A percentile compares a stretch with the other conserved stretches of the same genome.
Evolutionary conservation across 2,329 filamentous ascomycete genomes (phyloP).

Genomic region (Aureobasidium lini): DNA sequence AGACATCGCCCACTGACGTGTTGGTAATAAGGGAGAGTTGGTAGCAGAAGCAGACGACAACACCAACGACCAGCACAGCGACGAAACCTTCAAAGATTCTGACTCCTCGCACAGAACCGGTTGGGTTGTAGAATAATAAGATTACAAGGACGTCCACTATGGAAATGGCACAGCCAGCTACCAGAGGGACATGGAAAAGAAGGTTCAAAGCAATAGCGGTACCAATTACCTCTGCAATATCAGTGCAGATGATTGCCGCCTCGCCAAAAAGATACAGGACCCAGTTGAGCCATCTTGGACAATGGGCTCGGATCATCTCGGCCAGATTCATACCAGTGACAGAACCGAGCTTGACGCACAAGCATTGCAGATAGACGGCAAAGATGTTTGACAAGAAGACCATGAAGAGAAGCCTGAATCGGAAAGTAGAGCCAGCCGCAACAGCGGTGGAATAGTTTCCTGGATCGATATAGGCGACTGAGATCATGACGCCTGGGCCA

Average conservation of each 20-base stretch:
- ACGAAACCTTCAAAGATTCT: slow-evolving; percentile 60
- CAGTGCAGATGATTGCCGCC: slow-evolving; percentile 50
- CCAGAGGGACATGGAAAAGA: slow-evolving; percentile 55
- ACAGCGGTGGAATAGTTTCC: slow-evolving; percentile 65
- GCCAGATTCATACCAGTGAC: slow-evolving; percentile 44
- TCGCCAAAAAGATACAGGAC: slow-evolving; percentile 49
- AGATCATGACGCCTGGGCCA: slow-evolving; percentile 59
- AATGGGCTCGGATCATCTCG: slow-evolving; percentile 41
- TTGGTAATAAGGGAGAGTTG: slow-evolving; percentile 56
- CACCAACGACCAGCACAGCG: slow-evolving; percentile 55
- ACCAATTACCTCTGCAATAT: slow-evolving; percentile 59
- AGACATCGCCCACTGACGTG: slow-evolving; percentile 51
- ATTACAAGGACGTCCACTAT: slow-evolving; percentile 63
- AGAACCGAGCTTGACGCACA: slow-evolving; percentile 53
- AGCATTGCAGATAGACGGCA: slow-evolving; percentile 61
- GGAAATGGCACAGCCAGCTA: slow-evolving; percentile 61
- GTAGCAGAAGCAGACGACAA: slow-evolving; percentile 64
- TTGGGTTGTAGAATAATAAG: slow-evolving; percentile 58
- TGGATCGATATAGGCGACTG: slow-evolving; percentile 44
- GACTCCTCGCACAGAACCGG: slow-evolving; percentile 49
- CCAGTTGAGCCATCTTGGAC: slow-evolving; percentile 49
- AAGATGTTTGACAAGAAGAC: slow-evolving; percentile 63
- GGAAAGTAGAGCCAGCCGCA: slow-evolving; percentile 58
- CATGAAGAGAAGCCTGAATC: slow-evolving; percentile 60
- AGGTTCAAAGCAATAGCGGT: slow-evolving; percentile 64